A percentile compares a stretch with the other conserved stretches of the same genome.
These are phyloP conservation scores for Chiua virens DNA, from an alignment of 768 basidiomycete species.

Conservation along the genomic window DNA sequence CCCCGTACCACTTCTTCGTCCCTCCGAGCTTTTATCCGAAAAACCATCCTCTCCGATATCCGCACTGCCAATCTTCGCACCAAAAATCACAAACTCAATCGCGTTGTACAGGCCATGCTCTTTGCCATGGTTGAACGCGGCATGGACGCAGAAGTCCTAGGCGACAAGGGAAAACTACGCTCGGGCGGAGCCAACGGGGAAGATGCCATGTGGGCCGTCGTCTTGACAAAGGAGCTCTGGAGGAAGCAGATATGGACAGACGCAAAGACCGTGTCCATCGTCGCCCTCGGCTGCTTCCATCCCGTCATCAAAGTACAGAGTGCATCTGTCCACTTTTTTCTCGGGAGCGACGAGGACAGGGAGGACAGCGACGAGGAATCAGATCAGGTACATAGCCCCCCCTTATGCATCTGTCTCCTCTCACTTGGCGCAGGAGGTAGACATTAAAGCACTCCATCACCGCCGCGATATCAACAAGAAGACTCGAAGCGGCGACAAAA, in stretches of 20 bases:
- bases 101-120: conserved; percentile 92
- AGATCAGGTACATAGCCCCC: conserved; percentile 33
- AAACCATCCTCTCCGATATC: conserved; percentile 92
- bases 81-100: conserved; percentile 95
- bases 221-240: conserved; percentile 93
- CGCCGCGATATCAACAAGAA: conserved; percentile 94
- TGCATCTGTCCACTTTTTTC: conserved; percentile 93
- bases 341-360: conserved; percentile 80
- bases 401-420: neutral
- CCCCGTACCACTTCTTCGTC: conserved; percentile 88
- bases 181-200: conserved; percentile 54
- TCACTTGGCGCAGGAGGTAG: conserved; percentile 45
- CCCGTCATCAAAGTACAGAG: conserved; percentile 92
- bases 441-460: conserved; percentile 78
- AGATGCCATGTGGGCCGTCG: conserved; percentile 97
- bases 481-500: conserved; percentile 78
- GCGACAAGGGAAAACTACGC: conserved; percentile 80
- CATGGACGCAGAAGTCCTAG: conserved; percentile 76
- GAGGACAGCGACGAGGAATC: conserved; percentile 76
- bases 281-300: conserved; percentile 90
- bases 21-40: conserved; percentile 83
- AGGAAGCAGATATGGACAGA: conserved; percentile 91
- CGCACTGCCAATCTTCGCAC: conserved; percentile 83
- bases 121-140: conserved; percentile 96
- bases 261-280: conserved; percentile 88